Percentiles rank a stretch among this genome's conserved stretches.
Evolutionary conservation across 2,329 filamentous ascomycete species (phyloP).

Genomic region (Monilinia fructigena): DNA sequence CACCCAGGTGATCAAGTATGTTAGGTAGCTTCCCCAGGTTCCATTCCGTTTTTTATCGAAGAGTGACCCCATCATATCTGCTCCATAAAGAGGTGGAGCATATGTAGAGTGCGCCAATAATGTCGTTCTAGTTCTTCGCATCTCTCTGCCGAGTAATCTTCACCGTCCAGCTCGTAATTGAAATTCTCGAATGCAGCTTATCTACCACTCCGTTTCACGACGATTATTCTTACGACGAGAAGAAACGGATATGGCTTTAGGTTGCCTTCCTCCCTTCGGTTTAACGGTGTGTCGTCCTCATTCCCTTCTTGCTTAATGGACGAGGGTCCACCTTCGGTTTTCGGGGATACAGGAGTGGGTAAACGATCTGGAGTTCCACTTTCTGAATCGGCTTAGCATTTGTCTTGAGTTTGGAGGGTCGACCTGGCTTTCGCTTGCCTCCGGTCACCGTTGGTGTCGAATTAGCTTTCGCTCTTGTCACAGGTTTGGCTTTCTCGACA

Average conservation of each 20-base stretch:
- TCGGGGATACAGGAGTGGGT: slow-evolving; percentile 54
- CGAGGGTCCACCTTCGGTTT: slow-evolving; percentile 41
- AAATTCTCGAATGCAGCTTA: slow-evolving; percentile 85
- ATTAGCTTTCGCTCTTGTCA: slow-evolving; percentile 37
- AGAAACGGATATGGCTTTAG: slow-evolving; percentile 67
- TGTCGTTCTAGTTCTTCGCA: slow-evolving; percentile 91
- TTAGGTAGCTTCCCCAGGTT: slow-evolving; percentile 95
- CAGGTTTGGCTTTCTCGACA: slow-evolving; percentile 36
- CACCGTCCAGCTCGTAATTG: slow-evolving; percentile 81
- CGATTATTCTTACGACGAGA: slow-evolving; percentile 84
- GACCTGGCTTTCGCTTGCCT: slow-evolving; percentile 30
- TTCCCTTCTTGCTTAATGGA: slow-evolving; percentile 41
- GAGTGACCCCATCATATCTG: slow-evolving; percentile 91
- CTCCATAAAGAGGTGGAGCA: slow-evolving; percentile 90
- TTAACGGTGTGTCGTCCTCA: slow-evolving; percentile 46
- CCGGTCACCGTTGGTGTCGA: slow-evolving; percentile 25
- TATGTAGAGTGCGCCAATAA: slow-evolving; percentile 97
- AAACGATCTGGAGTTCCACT: slow-evolving; percentile 49
- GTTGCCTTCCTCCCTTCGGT: slow-evolving; percentile 46
- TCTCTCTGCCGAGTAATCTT: slow-evolving; percentile 85
- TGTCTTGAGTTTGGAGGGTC: slow-evolving; percentile 33
- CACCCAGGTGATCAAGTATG: slow-evolving; percentile 86
- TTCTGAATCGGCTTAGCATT: slow-evolving; percentile 28
- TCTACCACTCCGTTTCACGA: slow-evolving; percentile 77
- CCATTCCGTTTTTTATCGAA: slow-evolving; percentile 83